These are phyloP conservation scores for Rosa rugosa DNA, from an alignment of 306 rosid genomes.

Conservation along the genomic window DNA sequence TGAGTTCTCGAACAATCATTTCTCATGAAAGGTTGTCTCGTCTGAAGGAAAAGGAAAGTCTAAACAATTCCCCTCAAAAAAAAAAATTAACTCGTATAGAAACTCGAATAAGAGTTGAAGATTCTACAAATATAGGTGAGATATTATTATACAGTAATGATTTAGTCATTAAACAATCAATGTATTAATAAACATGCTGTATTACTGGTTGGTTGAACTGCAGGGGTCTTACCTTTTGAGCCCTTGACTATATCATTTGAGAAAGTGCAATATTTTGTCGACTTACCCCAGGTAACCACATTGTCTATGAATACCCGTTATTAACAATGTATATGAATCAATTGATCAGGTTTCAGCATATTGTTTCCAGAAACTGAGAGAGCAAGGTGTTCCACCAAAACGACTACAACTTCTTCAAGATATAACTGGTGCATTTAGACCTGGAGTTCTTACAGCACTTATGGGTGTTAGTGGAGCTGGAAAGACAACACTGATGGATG, in stretches of 20 bases:
- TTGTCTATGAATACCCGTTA: not conserved
- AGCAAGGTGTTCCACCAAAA: constrained; percentile 16
- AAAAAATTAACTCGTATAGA: constrained; percentile 5
- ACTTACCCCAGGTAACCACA: constrained; percentile 29
- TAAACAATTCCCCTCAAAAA: not conserved
- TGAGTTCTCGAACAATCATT: constrained; percentile 43
- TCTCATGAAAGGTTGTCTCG: constrained; percentile 35
- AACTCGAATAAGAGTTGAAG: not conserved
- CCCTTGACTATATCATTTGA: constrained; percentile 31
- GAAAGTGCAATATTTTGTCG: constrained; percentile 34
- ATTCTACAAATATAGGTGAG: constrained; percentile 7
- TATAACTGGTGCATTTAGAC: constrained; percentile 43
- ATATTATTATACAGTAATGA: too few relatives aligned
- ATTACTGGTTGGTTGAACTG: not conserved
- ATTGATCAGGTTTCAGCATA: not conserved
- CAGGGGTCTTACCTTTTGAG: constrained; percentile 33
- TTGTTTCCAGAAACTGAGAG: constrained; percentile 25
- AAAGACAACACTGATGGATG: constrained; percentile 63
- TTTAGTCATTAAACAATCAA: not conserved
- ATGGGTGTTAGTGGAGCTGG: constrained; percentile 69
- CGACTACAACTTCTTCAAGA: constrained; percentile 34
- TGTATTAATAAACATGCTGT: not conserved
- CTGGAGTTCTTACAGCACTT: constrained; percentile 59
- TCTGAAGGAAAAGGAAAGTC: constrained; percentile 34
- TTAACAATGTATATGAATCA: not conserved